Conservation (phyloP, 208 protist genomes). For the Herpetomonas muscarum region DNA sequence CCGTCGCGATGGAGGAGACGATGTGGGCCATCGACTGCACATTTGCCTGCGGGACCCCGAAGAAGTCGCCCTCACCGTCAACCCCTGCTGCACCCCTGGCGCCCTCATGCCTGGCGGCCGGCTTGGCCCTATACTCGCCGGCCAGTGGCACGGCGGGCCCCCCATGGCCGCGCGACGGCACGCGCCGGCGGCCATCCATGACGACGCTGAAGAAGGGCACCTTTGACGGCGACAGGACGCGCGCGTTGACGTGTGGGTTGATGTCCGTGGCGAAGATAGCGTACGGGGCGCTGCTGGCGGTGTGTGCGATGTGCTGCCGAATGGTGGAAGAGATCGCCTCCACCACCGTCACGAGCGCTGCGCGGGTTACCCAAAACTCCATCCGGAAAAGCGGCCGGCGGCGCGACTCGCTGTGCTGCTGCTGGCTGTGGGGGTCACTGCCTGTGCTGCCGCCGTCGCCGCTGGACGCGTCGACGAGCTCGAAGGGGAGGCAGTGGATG, state of each 20-base stretch:
- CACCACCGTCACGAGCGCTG: conserved; percentile 47
- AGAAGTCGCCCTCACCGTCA: conserved; percentile 10
- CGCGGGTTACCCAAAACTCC: conserved; percentile 61
- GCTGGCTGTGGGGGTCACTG: background rate
- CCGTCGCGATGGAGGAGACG: conserved; percentile 48
- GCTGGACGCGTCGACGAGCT: conserved; percentile 15
- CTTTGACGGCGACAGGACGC: conserved; percentile 17
- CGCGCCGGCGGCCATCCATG: conserved; percentile 5
- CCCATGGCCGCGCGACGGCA: background rate
- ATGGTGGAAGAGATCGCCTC: conserved; percentile 53
- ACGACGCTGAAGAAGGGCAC: conserved; percentile 22
- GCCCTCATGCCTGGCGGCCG: background rate
- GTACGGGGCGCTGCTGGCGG: conserved; percentile 26
- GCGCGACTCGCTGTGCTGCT: no score
- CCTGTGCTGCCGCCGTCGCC: background rate
- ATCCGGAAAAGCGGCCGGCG: conserved; percentile 29
- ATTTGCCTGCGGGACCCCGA: conserved; percentile 29
- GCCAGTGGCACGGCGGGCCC: background rate
- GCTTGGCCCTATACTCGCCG: background rate
- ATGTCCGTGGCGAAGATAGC: conserved; percentile 15
- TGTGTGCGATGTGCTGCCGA: conserved; percentile 44
- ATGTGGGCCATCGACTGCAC: conserved; percentile 44
- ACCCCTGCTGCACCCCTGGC: background rate
- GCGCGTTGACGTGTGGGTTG: conserved; percentile 15
- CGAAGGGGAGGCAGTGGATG: conserved; percentile 87